Evolutionary conservation across 2,329 filamentous ascomycete genomes (phyloP), one percentile per base, ranked within the genome.

Genomic region (Neopestalotiopsis rosae): DNA sequence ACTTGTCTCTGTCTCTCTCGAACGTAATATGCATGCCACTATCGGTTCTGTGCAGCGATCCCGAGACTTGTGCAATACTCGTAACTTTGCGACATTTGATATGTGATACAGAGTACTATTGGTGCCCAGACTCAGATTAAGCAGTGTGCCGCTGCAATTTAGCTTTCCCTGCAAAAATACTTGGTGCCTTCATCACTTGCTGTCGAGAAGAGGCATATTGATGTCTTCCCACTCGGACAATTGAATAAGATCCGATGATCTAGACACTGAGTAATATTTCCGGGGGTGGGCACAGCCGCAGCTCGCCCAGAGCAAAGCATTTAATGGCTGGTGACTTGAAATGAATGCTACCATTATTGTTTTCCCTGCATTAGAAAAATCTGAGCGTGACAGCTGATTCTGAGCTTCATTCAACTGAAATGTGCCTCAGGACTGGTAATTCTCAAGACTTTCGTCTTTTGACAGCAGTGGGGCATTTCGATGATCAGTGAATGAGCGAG

Each of bases 401-500:
- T 38, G 34, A 38, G 34, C 34, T 5, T 7, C 34, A 10, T 38
- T 10, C 10, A 38, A 7, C 10, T 38, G 34, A 10, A 7, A 10
- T 28, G 34, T 38, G 6, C 14, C 1, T 52, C 17, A 52, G n/a
- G 17, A 14, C 17, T 52, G 45, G 45, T 52, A 52, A n/a, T 10
- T 52, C 17, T 52, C n/a, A 17, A 52, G n/a, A 17, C 45, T 20
- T 20, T 52, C n/a, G 45, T 52, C 45, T 52, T 17, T n/a, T 9
- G 45, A 52, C 2, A 52, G 14, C 7, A 52, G n/a, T n/a, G 45
- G 45, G 17, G n/a, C n/a, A 28, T 59, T 28, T 10, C 30, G 32
- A 13, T 64, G n/a, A 13, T 64, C 12, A 12, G 38, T 45, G 30
- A 42, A 85, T 63, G 78, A 72, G 14, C 83, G 80, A 12, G 90